These are phyloP conservation scores for Piper longum DNA, from an alignment of 164 flowering plant species.

Conservation along the genomic window DNA sequence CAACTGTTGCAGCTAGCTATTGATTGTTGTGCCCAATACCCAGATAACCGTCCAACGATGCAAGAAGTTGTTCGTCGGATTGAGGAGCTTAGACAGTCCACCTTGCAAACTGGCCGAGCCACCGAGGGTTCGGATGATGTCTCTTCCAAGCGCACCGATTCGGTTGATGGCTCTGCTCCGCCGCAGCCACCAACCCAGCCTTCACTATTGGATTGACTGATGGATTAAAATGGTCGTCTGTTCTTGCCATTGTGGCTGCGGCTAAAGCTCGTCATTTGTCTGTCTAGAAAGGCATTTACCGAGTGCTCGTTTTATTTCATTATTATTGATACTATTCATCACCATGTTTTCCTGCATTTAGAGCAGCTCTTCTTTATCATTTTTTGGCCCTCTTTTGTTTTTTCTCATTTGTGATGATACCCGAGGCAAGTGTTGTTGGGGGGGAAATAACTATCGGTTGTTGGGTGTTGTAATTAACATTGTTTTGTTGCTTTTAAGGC, in stretches of 20 bases:
- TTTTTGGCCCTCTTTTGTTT: background rate
- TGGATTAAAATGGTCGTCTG: background rate
- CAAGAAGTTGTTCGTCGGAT: conserved; percentile 37
- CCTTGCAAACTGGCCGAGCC: conserved; percentile 10
- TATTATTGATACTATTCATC: background rate
- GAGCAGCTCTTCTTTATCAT: background rate
- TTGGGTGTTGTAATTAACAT: background rate
- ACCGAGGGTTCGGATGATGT: conserved; percentile 15
- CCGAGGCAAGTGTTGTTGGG: background rate
- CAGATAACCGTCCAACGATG: conserved; percentile 79
- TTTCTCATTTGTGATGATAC: background rate
- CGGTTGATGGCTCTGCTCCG: conserved; percentile 7
- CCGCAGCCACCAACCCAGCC: conserved; percentile 3
- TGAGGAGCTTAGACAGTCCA: conserved; percentile 43
- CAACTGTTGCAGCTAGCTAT: conserved; percentile 67
- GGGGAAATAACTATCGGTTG: conserved; percentile 1
- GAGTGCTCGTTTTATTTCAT: background rate
- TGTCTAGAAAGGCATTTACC: background rate
- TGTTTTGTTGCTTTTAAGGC: conserved; percentile 2
- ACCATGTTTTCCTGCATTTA: background rate
- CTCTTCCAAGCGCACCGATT: conserved; percentile 13
- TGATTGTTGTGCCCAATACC: conserved; percentile 58
- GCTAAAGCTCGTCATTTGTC: background rate
- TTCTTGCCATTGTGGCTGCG: conserved; percentile 1
- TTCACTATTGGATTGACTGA: conserved; percentile 11